phyloP scores from a whole-genome alignment of 2,329 filamentous ascomycete species.

The Exophiala sideris region DNA sequence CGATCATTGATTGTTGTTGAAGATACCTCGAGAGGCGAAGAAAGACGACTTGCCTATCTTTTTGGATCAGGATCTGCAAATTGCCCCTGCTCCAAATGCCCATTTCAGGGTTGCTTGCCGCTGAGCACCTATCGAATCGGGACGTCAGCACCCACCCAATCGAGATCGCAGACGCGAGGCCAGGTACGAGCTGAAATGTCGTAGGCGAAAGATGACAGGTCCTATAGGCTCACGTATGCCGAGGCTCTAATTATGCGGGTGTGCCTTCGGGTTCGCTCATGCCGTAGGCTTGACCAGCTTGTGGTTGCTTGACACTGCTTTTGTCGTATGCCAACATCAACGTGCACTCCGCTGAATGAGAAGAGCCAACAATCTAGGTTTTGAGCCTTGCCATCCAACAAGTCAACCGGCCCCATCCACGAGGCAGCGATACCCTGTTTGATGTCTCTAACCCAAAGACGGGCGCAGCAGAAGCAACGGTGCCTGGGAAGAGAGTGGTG shows the following conservation, averaged over 20 bases:
- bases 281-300: too few species aligned
- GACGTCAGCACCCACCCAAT: background rate
- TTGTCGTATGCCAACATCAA: too few species aligned
- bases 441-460: background rate
- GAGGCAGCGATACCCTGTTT: too few species aligned
- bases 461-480: background rate
- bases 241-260: too few species aligned
- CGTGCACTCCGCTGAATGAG: too few species aligned
- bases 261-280: too few species aligned
- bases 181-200: background rate
- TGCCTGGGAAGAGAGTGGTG: background rate
- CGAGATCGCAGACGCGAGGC: background rate
- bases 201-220: too few species aligned
- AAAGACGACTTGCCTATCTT: background rate
- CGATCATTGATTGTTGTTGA: background rate
- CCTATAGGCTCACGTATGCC: too few species aligned
- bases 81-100: background rate
- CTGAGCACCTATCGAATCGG: background rate
- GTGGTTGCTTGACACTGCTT: too few species aligned
- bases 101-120: background rate
- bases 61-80: background rate
- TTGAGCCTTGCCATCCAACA: too few species aligned
- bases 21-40: background rate
- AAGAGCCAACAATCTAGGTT: too few species aligned
- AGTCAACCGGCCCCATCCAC: too few species aligned